Percentiles rank a stretch among this genome's conserved stretches.
phyloP scores from a whole-genome alignment of 2,329 filamentous ascomycete genomes.

The Phaeosphaeriaceae sp. region DNA sequence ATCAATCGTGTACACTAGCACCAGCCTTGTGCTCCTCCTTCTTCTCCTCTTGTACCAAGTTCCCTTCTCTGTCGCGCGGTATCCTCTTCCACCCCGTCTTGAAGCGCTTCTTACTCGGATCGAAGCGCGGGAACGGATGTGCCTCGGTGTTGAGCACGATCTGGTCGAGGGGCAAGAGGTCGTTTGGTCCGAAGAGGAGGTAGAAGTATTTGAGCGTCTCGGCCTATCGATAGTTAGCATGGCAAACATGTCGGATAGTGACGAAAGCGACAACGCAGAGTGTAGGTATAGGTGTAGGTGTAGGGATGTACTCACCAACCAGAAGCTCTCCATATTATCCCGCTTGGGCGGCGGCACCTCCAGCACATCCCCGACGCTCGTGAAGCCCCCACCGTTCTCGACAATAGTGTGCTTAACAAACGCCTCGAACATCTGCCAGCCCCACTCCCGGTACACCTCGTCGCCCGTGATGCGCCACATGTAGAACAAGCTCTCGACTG shows the following conservation, averaged over 20 bases:
- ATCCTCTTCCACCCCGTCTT: conserved; percentile 82
- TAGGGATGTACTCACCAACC: conserved; percentile 71
- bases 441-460: conserved; percentile 88
- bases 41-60: conserved; percentile 29
- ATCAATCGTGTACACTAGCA: not conserved
- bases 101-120: conserved; percentile 74
- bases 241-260: not conserved
- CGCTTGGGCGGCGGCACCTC: conserved; percentile 70
- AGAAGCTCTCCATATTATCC: conserved; percentile 99
- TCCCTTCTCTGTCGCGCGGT: conserved; percentile 55
- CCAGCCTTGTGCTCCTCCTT: conserved; percentile 2
- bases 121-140: conserved; percentile 86
- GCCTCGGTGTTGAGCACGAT: conserved; percentile 97
- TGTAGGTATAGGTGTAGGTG: too few relatives aligned
- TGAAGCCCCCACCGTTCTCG: conserved; percentile 79
- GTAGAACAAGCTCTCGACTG: conserved; percentile 94
- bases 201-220: conserved; percentile 99
- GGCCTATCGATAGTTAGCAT: conserved; percentile 63
- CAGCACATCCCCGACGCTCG: conserved; percentile 78
- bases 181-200: conserved; percentile 84
- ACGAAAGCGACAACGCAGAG: too few relatives aligned
- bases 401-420: conserved; percentile 88
- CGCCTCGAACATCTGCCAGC: conserved; percentile 96
- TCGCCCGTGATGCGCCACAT: conserved; percentile 99
- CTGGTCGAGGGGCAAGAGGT: conserved; percentile 82